Evolutionary conservation across 176 grass and related monocot species (phyloP).

Genomic region (Olyra latifolia): DNA sequence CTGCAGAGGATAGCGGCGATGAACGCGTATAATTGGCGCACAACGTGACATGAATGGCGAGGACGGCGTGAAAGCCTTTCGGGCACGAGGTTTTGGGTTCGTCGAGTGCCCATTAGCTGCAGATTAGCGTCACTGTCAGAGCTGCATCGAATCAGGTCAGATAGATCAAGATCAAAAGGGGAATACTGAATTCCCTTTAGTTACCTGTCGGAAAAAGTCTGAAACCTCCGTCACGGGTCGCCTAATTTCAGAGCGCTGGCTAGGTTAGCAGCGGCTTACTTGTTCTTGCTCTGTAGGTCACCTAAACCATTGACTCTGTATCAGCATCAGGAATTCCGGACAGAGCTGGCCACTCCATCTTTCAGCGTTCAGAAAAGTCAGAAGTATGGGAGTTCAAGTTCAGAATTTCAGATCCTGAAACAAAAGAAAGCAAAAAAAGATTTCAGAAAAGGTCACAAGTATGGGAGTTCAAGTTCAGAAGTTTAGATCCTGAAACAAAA

Average conservation of each 20-base stretch:
- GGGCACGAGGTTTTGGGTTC: not conserved
- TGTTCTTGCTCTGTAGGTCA: not conserved
- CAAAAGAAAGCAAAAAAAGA: not conserved
- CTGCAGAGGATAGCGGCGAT: not conserved
- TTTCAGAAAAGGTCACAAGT: not conserved
- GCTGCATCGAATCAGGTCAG: not conserved
- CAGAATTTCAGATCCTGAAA: not conserved
- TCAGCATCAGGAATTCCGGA: not conserved
- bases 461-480: not conserved
- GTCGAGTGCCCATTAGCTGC: not conserved
- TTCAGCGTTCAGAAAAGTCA: not conserved
- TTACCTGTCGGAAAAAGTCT: slow-evolving; percentile 20
- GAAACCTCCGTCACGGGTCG: not conserved
- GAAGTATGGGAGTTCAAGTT: not conserved
- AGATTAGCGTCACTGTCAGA: not conserved
- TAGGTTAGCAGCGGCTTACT: not conserved
- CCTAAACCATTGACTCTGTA: slow-evolving; percentile 23
- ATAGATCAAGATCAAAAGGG: not conserved
- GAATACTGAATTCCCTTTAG: not conserved
- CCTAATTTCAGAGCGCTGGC: not conserved
- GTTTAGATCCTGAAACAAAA: not conserved
- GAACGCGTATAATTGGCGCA: not conserved
- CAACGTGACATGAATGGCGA: not conserved
- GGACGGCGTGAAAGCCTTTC: not conserved
- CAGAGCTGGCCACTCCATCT: not conserved